These are phyloP conservation scores for Pisolithus orientalis DNA, from an alignment of 768 basidiomycete genomes.

Conservation along the genomic window DNA sequence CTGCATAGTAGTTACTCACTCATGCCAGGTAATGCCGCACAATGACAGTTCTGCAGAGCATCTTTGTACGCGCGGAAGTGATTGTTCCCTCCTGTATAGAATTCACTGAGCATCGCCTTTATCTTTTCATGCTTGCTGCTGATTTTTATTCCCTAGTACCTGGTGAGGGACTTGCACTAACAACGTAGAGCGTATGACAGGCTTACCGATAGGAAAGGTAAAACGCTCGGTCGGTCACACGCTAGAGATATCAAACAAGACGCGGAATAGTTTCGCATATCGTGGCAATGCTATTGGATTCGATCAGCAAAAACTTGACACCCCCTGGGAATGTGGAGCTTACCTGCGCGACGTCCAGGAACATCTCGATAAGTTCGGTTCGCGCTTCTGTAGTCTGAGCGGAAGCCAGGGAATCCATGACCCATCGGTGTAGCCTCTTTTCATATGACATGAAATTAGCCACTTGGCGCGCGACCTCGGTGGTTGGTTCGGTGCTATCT, in stretches of 20 bases:
- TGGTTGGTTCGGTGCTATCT: slow-evolving; percentile 19
- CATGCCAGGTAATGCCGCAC: slow-evolving; percentile 29
- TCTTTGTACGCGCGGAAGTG: slow-evolving; percentile 26
- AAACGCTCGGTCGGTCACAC: slow-evolving; percentile 34
- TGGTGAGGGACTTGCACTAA: not conserved
- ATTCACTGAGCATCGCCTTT: slow-evolving; percentile 11
- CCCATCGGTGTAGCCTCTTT: slow-evolving; percentile 34
- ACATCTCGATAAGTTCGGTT: slow-evolving; percentile 31
- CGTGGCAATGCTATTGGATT: slow-evolving; percentile 35
- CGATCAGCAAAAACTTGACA: not conserved
- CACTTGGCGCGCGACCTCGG: slow-evolving; percentile 24
- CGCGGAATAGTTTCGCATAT: slow-evolving; percentile 39
- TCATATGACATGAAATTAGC: slow-evolving; percentile 30
- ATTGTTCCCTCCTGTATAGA: slow-evolving; percentile 19
- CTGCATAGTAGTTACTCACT: slow-evolving; percentile 9
- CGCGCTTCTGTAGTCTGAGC: slow-evolving; percentile 16
- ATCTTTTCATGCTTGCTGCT: slow-evolving; percentile 18
- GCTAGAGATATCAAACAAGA: slow-evolving; percentile 37
- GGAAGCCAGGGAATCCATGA: slow-evolving; percentile 31
- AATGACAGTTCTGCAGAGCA: slow-evolving; percentile 21
- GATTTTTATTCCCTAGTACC: slow-evolving; percentile 18
- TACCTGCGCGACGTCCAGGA: slow-evolving; percentile 42
- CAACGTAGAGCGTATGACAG: not conserved
- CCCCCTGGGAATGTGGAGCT: not conserved
- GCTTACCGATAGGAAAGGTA: slow-evolving; percentile 23